Conservation (phyloP, 805 yeast species). For the Debaryomyces castellii region DNA sequence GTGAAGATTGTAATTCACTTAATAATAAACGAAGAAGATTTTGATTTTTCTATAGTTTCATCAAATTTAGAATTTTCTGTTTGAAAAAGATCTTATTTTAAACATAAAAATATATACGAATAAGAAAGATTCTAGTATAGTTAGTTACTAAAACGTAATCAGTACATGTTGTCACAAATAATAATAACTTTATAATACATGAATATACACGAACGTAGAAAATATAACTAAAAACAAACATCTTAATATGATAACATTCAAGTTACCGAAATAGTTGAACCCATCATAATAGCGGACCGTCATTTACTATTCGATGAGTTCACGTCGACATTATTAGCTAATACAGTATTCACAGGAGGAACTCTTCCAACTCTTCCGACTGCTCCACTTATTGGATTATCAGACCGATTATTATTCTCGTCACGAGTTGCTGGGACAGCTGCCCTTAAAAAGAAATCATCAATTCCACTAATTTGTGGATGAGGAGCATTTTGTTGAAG, state of each 20-base stretch:
- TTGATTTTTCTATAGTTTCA: no score
- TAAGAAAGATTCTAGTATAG: no score
- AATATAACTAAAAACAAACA: neutral
- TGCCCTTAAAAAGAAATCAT: slow-evolving; percentile 23
- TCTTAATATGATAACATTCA: neutral
- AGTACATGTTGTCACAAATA: no score
- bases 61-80: no score
- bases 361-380: slow-evolving; percentile 5
- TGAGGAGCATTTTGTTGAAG: neutral
- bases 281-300: no score
- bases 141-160: no score
- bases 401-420: slow-evolving; percentile 1
- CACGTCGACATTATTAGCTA: slow-evolving; percentile 6
- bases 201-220: neutral
- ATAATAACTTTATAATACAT: neutral
- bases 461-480: slow-evolving; percentile 16
- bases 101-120: no score
- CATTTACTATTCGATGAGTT: slow-evolving; percentile 2
- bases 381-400: slow-evolving; percentile 3
- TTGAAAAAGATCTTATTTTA: no score
- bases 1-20: no score
- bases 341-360: slow-evolving; percentile 2
- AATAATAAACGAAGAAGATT: no score
- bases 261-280: no score
- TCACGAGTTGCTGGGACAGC: slow-evolving; percentile 7